Evolutionary conservation across 306 rosid genomes (phyloP), one percentile per base, ranked within the genome.

Genomic region (Pterocarpus macrocarpus): DNA sequence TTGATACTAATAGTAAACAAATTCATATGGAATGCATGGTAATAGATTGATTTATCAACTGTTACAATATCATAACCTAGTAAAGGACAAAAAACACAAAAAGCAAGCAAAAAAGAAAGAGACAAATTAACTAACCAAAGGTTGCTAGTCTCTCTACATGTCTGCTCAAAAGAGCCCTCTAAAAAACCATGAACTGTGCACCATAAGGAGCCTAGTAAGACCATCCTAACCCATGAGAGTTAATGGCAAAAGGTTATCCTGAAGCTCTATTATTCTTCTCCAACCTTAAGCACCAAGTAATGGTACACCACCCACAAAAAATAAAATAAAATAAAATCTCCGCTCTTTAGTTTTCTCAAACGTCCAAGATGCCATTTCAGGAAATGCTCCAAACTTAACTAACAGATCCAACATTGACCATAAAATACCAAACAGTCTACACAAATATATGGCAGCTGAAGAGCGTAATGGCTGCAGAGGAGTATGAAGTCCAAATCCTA

Each of bases 401-500:
- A 15, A 56, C 32, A 66, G 61, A 43, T 66, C 73, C 59, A 39
- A 50, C 55, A 67, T 39, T 67, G 28, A 17, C 33, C 8, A 65
- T 41, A 66, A 66, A 12, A 39, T 39, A 8, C 14, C n/a, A 17
- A 67, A 41, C 15, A 41, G 15, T 35, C 72, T 10, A 22, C 72
- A 67, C 35, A 34, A 16, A 8, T 67, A 67, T 67, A 0, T 17
- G 52, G 72, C 55, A 67, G 72, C 55, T 16, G 2, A 11, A 41
- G 33, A 43, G n/a, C 8, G 34, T 17, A 41, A 9, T 47, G 53
- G n/a, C 8, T 56, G 17, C 43, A 55, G 13, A 73, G 53, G 35
- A 81, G 50, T 73, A 73, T 11, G 43, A 73, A 81, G 69, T 81
- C 45, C 52, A 56, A 50, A 81, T 33, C 76, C 38, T 74, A 73